Evolutionary conservation across 2,329 filamentous ascomycete genomes (phyloP), one percentile per base, ranked within the genome.

Genomic region (Thelonectria rubi): DNA sequence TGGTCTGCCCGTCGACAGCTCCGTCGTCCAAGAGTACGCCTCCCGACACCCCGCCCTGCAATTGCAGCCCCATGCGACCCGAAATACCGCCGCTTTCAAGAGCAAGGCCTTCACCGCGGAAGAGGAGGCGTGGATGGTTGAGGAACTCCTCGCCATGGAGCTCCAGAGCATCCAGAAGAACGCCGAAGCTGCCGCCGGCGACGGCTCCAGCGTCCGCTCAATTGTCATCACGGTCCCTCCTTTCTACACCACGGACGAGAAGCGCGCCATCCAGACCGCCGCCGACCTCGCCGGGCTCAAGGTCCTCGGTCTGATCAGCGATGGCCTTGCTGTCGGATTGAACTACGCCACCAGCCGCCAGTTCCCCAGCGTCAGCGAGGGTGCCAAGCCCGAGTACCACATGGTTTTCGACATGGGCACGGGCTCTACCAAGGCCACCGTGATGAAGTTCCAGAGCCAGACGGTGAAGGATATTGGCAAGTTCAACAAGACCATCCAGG

Each of bases 361-460:
- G 15, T 99, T 98, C 78, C 93, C 94, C 39, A 93, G 87, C 70
- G 83, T 95, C 62, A 91, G 87, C 57, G 89, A 95, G 55, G 93
- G 92, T 56, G 90, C 86, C 66, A 93, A 93, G 80, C 90, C 95
- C 0, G 95, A 99, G 78, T 87, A 94, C 71, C 93, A 99, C 79
- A 80, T 99, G 76, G 88, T 99, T 30, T 99, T 95, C 74, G 95
- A 99, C 75, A 98, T 99, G 94, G 95, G 95, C 68, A 94, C 95
- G 68, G 95, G 95, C 5, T 97, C 93, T 47, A 91, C 94, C 32
- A 97, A 93, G 71, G 94, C 94, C 5, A 95, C 93, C 7, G 82
- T 99, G 54, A 80, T 99, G 75, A 91, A 89, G 72, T 97, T 99
- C 80, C 94, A 97, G 77, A 91, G 91, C 74, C 89, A 90, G 69